A percentile compares a stretch with the other conserved stretches of the same genome.
These are phyloP conservation scores for Umbelopsis isabellina DNA, from an alignment of 192 early-diverging fungal genomes.

Conservation along the genomic window DNA sequence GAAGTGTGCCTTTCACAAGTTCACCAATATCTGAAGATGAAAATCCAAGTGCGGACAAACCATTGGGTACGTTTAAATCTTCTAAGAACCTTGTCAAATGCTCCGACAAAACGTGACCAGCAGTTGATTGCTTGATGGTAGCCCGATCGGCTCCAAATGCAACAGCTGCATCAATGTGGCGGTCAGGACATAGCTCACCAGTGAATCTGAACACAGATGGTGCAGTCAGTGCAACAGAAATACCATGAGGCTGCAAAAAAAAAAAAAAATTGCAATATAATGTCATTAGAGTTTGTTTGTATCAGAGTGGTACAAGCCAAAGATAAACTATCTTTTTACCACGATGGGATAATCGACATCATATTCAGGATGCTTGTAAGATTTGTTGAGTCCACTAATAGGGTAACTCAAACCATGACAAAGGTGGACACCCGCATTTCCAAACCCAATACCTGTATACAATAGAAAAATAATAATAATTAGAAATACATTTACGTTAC, in stretches of 20 bases:
- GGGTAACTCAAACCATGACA: conserved; percentile 85
- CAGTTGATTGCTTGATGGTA: conserved; percentile 66
- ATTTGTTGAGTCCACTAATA: conserved; percentile 83
- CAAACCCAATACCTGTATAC: conserved; percentile 67
- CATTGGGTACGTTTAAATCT: conserved; percentile 80
- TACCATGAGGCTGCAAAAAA: conserved; percentile 53
- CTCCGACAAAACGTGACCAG: conserved; percentile 77
- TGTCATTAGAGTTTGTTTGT: conserved; percentile 26
- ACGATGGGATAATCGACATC: conserved; percentile 74
- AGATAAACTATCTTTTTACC: conserved; percentile 34
- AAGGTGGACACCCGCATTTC: conserved; percentile 89
- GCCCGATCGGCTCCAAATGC: conserved; percentile 73
- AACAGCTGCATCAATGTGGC: conserved; percentile 81
- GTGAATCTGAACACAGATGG: conserved; percentile 91
- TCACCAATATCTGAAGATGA: conserved; percentile 65
- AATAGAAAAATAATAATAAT: background rate
- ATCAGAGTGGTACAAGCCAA: background rate
- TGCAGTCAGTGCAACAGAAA: conserved; percentile 90
- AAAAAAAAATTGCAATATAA: background rate
- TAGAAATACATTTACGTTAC: background rate
- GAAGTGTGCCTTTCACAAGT: conserved; percentile 84
- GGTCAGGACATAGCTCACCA: conserved; percentile 76
- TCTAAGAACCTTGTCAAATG: conserved; percentile 77
- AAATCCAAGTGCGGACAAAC: conserved; percentile 79
- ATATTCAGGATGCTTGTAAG: conserved; percentile 83